Base-by-base conservation (phyloP, 139 green algal species). In the Coelastrella sp. region DNA sequence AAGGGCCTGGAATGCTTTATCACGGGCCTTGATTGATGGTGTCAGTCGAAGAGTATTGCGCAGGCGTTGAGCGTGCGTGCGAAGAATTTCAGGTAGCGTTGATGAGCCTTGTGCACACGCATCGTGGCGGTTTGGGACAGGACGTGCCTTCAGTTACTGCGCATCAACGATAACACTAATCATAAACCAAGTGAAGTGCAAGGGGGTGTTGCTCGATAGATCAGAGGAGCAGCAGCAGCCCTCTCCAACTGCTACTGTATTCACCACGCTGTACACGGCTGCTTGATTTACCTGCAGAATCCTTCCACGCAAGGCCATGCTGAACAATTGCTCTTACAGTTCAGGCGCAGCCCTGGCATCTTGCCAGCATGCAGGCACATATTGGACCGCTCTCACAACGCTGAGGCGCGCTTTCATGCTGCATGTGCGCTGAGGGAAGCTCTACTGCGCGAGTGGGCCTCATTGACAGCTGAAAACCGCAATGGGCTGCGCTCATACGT, bases 371-470 rank as follows among this genome's bases (percentile, higher is more conserved):
- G 94, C 84, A 91, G 91, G 7, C 85, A 94, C 81, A 95, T 97
- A 22, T 89, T 97, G 12, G 91, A 95, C 56, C 90, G 90, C 20
- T 93, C 92, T 11, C 7, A 10, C 58, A 82, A 72, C 6, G 89
- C 84, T n/a, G 83, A 90, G 7, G 93, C 92, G 9, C 78, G 79
- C 59, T 94, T 95, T 66, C 93, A 98, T 89, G 96, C 96, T 5
- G 90, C 93, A n/a, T 76, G 91, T 12, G 93, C 94, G 20, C 85
- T 98, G 59, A 92, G 94, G 0, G 92, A 97, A 60, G 90, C 92
- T 7, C 88, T 93, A 14, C 59, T 98, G n/a, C 88, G 94, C 0
- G 91, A 96, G 25, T 98, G 96, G 96, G 89, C 73, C 0, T 14
- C 80, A 19, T 79, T 93, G 12, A 57, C 78, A 6, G 59, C 82